Evolutionary conservation across 176 grass and related monocot genomes (phyloP).

Genomic region (Aechmea fasciata): DNA sequence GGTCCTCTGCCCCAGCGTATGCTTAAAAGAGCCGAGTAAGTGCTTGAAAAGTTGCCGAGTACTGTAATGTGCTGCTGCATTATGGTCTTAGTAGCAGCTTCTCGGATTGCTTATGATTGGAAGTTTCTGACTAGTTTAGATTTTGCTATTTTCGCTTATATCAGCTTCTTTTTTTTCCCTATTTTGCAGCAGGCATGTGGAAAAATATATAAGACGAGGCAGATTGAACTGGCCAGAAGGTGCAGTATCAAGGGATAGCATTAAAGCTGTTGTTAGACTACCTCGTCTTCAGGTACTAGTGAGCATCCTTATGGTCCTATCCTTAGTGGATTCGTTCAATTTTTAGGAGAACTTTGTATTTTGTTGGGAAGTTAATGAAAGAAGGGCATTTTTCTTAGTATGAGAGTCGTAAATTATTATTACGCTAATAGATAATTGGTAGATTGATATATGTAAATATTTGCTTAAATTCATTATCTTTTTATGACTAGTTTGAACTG

Average conservation of each 20-base stretch:
- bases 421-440: no score
- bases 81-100: not conserved
- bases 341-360: no score
- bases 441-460: no score
- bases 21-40: slow-evolving; percentile 33
- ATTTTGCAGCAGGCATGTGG: slow-evolving; percentile 45
- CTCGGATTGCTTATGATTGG: not conserved
- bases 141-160: not conserved
- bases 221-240: slow-evolving; percentile 91
- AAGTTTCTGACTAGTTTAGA: not conserved
- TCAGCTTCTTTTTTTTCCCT: not conserved
- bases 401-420: no score
- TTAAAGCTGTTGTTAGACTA: slow-evolving; percentile 72
- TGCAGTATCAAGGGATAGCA: slow-evolving; percentile 61
- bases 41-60: not conserved
- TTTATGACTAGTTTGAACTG: no score
- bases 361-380: no score
- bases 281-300: slow-evolving; percentile 50
- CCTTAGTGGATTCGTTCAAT: no score
- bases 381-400: no score
- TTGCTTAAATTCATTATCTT: no score
- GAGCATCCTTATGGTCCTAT: not conserved
- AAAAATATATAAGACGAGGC: slow-evolving; percentile 72
- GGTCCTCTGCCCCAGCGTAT: slow-evolving; percentile 28
- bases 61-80: not conserved